Conservation (phyloP, 768 basidiomycete species). For the Lepiota subincarnata region DNA sequence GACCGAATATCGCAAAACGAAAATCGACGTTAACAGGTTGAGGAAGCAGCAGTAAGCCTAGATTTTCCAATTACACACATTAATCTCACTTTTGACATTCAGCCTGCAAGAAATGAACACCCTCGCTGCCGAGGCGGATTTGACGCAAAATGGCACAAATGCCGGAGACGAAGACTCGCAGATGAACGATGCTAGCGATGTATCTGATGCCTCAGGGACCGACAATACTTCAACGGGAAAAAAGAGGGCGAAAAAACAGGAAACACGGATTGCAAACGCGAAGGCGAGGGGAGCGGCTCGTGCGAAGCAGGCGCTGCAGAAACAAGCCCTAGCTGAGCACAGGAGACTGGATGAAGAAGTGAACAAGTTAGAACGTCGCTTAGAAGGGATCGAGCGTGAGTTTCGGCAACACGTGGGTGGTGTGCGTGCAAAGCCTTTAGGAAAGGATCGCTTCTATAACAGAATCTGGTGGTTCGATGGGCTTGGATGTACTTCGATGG, state of each 20-base stretch:
- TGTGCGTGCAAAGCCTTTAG: conserved; percentile 83
- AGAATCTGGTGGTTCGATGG: conserved; percentile 99
- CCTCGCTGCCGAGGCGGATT: conserved; percentile 56
- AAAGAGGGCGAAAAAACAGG: conserved; percentile 31
- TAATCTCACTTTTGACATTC: conserved; percentile 11
- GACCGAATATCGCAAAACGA: conserved; percentile 91
- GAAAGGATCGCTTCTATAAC: conserved; percentile 91
- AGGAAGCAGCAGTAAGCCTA: conserved; percentile 80
- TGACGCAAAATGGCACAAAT: conserved; percentile 38
- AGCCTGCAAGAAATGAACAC: conserved; percentile 72
- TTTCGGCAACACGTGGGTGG: conserved; percentile 87
- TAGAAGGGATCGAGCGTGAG: conserved; percentile 89
- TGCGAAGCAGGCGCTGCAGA: conserved; percentile 72
- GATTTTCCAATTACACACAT: neutral
- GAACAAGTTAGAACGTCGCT: conserved; percentile 70
- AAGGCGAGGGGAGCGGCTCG: conserved; percentile 81
- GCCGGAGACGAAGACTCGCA: conserved; percentile 53
- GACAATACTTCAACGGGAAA: conserved; percentile 53
- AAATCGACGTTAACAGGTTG: conserved; percentile 89
- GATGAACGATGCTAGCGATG: conserved; percentile 66
- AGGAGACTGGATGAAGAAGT: conserved; percentile 87
- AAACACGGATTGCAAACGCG: conserved; percentile 43
- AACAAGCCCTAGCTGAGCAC: conserved; percentile 79
- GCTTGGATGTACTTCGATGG: conserved; percentile 77
- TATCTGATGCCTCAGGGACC: conserved; percentile 69